Percentiles rank a stretch among this genome's conserved stretches.
Evolutionary conservation across 805 yeast genomes (phyloP).

Genomic region (Wickerhamomyces silvicola): DNA sequence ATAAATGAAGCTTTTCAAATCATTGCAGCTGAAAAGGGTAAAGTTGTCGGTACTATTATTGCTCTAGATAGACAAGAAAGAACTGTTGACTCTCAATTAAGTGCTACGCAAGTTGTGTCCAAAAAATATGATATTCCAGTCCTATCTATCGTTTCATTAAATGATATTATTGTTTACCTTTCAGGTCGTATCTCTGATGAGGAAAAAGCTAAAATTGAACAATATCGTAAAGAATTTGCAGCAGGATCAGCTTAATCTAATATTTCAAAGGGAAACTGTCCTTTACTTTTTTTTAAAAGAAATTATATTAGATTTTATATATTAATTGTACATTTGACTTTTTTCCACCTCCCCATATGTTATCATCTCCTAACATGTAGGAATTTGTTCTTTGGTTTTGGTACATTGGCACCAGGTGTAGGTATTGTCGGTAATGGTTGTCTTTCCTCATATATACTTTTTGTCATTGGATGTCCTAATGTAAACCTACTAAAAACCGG

Average conservation of each 20-base stretch:
- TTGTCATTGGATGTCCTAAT: conserved; percentile 80
- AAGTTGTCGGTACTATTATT: conserved; percentile 76
- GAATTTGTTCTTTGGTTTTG: conserved; percentile 49
- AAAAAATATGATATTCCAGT: conserved; percentile 76
- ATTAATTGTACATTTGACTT: no score
- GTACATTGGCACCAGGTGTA: conserved; percentile 30
- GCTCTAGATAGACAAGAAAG: conserved; percentile 93
- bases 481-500: conserved; percentile 82
- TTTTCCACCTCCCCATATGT: no score
- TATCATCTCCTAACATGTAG: conserved; percentile 55
- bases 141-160: conserved; percentile 66
- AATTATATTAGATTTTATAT: no score
- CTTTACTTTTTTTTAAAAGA: no score
- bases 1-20: conserved; percentile 88
- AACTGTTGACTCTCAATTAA: conserved; percentile 58
- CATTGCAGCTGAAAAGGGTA: conserved; percentile 62
- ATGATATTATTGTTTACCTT: conserved; percentile 65
- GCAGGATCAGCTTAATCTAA: no score
- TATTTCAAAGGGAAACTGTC: no score
- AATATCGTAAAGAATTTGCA: conserved; percentile 41
- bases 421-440: conserved; percentile 35
- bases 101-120: conserved; percentile 80
- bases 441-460: conserved; percentile 50
- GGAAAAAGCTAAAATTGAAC: conserved; percentile 50
- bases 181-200: conserved; percentile 48